phyloP scores from a whole-genome alignment of 441 rosid genomes.

The Lepidium campestre region DNA sequence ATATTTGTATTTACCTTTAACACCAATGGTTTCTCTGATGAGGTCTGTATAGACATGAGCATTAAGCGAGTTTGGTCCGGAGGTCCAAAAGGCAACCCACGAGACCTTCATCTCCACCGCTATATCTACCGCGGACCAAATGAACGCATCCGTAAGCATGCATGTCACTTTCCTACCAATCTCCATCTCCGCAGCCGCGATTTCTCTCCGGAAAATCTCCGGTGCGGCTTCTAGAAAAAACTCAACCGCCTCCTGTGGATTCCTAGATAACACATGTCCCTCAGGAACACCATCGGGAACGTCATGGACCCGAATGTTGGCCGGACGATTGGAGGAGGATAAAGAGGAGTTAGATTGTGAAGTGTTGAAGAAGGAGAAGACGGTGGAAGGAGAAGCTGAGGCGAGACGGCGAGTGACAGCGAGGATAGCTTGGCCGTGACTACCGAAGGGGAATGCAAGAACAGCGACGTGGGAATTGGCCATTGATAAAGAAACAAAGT shows the following conservation, averaged over 20 bases:
- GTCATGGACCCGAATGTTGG: constrained; percentile 31
- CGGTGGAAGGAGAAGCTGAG: constrained; percentile 27
- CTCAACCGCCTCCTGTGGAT: constrained; percentile 43
- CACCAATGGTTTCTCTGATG: constrained; percentile 22
- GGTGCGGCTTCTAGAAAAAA: constrained; percentile 50
- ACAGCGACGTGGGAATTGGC: constrained; percentile 35
- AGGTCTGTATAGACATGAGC: constrained; percentile 41
- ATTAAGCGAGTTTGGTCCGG: constrained; percentile 34
- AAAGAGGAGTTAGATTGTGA: constrained; percentile 28
- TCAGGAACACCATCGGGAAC: constrained; percentile 42
- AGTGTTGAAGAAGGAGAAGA: constrained; percentile 50
- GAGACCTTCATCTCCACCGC: constrained; percentile 30
- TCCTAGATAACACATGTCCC: constrained; percentile 30
- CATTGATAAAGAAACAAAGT: not conserved
- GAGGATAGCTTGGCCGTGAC: constrained; percentile 38
- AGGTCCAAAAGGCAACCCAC: constrained; percentile 43
- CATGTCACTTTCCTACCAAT: constrained; percentile 41
- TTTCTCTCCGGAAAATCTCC: constrained; percentile 29
- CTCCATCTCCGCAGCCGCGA: constrained; percentile 37
- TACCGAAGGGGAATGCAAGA: constrained; percentile 41
- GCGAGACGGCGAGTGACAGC: constrained; percentile 35
- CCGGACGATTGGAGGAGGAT: not conserved
- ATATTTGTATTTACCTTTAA: not conserved
- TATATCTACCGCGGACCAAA: constrained; percentile 35
- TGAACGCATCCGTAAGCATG: constrained; percentile 49